phyloP scores from a whole-genome alignment of 2,329 filamentous ascomycete genomes.

The Pseudocercospora musae region DNA sequence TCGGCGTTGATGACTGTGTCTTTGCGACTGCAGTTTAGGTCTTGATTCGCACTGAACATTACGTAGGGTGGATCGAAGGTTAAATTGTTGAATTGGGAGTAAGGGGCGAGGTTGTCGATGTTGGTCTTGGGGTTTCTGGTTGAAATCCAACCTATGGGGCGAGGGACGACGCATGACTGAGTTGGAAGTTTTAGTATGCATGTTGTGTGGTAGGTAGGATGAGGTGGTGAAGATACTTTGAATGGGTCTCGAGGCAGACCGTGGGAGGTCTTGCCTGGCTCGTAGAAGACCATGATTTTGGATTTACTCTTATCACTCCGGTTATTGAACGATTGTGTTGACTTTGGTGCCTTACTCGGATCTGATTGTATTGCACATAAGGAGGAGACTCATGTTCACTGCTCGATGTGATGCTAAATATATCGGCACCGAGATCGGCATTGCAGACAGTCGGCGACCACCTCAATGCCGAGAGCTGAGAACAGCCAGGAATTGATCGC shows the following conservation, averaged over 20 bases:
- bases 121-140: slow-evolving; percentile 47
- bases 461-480: background rate
- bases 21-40: background rate
- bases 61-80: slow-evolving; percentile 62
- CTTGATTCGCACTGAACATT: slow-evolving; percentile 48
- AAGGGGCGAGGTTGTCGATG: slow-evolving; percentile 57
- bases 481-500: background rate
- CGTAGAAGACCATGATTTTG: slow-evolving; percentile 47
- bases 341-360: background rate
- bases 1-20: slow-evolving; percentile 39
- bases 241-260: slow-evolving; percentile 54
- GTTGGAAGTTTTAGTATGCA: background rate
- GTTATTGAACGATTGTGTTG: background rate
- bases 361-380: no score
- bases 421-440: slow-evolving; percentile 2
- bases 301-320: background rate
- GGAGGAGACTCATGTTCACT: background rate
- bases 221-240: no score
- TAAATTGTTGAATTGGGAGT: slow-evolving; percentile 61
- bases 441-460: background rate
- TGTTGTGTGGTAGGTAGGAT: background rate
- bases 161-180: slow-evolving; percentile 57
- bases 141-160: slow-evolving; percentile 59
- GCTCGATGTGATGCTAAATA: background rate
- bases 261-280: slow-evolving; percentile 52